Base-by-base conservation (phyloP, 352 stramenopile species). In the Aphanomyces astaci region DNA sequence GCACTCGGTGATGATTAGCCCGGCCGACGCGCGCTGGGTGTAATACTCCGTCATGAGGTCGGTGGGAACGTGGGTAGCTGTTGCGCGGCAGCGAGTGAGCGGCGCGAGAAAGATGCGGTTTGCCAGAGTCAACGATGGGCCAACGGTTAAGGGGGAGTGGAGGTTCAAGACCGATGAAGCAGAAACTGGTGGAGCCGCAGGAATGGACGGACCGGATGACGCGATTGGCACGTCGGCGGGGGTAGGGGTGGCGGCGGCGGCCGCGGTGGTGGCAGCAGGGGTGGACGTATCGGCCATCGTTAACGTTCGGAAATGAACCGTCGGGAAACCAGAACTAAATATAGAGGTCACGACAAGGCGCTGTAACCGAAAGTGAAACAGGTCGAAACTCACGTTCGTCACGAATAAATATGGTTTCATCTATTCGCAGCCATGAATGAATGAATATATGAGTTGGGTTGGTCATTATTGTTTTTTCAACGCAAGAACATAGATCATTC, bases 101-200 rank as follows among this genome's bases (percentile, higher is more conserved):
- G 80, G 82, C 74, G 78, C 27, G 75, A 88, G 30, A 71, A 83
- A 30, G 76, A 86, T 70, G 72, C 78, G 40, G 60, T 90, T 31
- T 76, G 78, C 19, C 78, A 90, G 52, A 73, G 71, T 15, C 73
- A 89, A 59, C 36, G 36, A 15, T 15, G 7, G 7, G 7, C 36
- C 36, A 15, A 43, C 7, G 7, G 36, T 43, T 43, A 43, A 15
- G 7, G 36, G 36, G 36, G 36, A 15, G 36, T 43, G 36, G 7
- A 43, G n/a, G n/a, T n/a, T n/a, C n/a, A n/a, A n/a, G n/a, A n/a
- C n/a, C n/a, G n/a, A n/a, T n/a, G n/a, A n/a, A n/a, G n/a, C n/a
- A n/a, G n/a, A n/a, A n/a, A n/a, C n/a, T n/a, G n/a, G n/a, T n/a
- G n/a, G n/a, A n/a, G n/a, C n/a, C n/a, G n/a, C n/a, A n/a, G n/a